Evolutionary conservation across 2,329 filamentous ascomycete species (phyloP), one percentile per base, ranked within the genome.

Genomic region (Aspergillus jensenii): DNA sequence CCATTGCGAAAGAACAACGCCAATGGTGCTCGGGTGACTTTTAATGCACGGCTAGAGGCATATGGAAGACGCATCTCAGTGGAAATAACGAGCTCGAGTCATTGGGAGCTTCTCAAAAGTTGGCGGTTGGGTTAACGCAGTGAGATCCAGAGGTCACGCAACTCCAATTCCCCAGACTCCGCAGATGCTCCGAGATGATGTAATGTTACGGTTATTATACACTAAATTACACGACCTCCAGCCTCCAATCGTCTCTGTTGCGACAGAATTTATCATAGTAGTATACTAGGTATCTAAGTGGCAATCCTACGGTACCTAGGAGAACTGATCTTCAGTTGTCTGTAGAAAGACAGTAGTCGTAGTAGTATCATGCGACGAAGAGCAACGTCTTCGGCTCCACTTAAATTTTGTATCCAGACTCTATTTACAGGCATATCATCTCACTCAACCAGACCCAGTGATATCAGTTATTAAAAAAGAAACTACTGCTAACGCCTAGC

Each of bases 61-160:
- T 64, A 67, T 65, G 59, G 51, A 59, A 61, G 52, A 55, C 64
- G 66, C 72, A 74, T 74, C 47, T 69, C 64, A 59, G 59, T 62
- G 44, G 57, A 51, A 54, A 50, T 46, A 15, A 40, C 40, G 35
- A 48, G 17, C 44, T 31, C n/a, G 40, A 39, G 25, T 31, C 47
- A 57, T 45, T 53, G 46, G 51, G 39, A 57, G 56, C 27, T 31
- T 31, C 11, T 31, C 27, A 31, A 21, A 19, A 31, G 37, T n/a
- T 21, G 21, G 50, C 9, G 31, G 43, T 31, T 40, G 41, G 47
- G 40, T 40, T 27, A 49, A 41, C 50, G 54, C 54, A 37, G 41
- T 19, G 23, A 45, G 33, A 12, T 11, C 9, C 17, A 44, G 6
- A 39, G n/a, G 37, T 52, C 48, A 43, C 41, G 33, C 49, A 52